Percentiles rank a stretch among this genome's conserved stretches.
Evolutionary conservation across 2,329 filamentous ascomycete genomes (phyloP).

Genomic region (Passalora sequoiae): DNA sequence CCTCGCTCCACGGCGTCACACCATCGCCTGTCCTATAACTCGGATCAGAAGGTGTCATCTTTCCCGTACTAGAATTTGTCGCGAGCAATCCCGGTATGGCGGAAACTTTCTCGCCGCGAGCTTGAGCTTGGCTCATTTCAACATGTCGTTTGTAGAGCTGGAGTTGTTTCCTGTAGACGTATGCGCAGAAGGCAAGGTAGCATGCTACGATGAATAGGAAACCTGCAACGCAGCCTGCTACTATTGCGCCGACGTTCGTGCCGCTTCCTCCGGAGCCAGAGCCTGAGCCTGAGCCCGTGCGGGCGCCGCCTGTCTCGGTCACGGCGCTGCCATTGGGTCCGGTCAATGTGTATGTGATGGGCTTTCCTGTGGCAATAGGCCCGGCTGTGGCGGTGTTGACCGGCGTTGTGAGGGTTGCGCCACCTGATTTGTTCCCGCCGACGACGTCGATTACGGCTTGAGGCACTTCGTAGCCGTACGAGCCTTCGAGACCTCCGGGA

Average conservation of each 20-base stretch:
- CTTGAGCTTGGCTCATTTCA: constrained; percentile 51
- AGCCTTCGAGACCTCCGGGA: constrained; percentile 53
- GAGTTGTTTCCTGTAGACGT: constrained; percentile 68
- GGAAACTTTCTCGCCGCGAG: constrained; percentile 36
- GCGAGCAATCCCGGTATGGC: constrained; percentile 29
- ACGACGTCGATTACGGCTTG: constrained; percentile 58
- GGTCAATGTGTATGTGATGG: constrained; percentile 66
- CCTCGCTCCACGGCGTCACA: constrained; percentile 14
- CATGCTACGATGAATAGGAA: constrained; percentile 56
- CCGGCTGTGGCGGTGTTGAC: constrained; percentile 59
- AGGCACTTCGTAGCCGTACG: constrained; percentile 65
- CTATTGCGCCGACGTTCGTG: constrained; percentile 51
- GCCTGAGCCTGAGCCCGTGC: constrained; percentile 12
- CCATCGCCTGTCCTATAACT: constrained; percentile 11
- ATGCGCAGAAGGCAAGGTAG: constrained; percentile 67
- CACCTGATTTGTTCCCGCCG: constrained; percentile 61
- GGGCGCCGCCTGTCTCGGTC: constrained; percentile 44
- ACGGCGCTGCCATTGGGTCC: constrained; percentile 38
- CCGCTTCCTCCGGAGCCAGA: constrained; percentile 23
- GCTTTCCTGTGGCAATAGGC: constrained; percentile 64
- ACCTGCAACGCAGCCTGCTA: constrained; percentile 60
- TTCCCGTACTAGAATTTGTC: constrained; percentile 15
- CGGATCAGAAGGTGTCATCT: constrained; percentile 13
- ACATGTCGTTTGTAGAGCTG: constrained; percentile 65
- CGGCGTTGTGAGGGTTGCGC: constrained; percentile 65